Evolutionary conservation across 257 asterid genomes (phyloP), one percentile per base, ranked within the genome.

Genomic region (Scutellaria minor): DNA sequence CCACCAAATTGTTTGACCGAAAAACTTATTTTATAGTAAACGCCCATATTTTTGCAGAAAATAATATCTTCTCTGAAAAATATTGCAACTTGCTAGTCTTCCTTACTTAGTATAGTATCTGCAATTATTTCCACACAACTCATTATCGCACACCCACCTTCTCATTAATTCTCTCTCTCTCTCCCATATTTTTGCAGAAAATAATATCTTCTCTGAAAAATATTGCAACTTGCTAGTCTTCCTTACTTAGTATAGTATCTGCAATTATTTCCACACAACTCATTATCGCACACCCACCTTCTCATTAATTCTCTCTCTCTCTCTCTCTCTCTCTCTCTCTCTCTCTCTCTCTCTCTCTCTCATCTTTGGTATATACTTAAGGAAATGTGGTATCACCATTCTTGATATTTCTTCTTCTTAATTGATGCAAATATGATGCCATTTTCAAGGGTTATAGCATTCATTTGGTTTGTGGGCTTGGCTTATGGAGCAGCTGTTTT

Each of bases 401-500:
- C 42, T 55, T 68, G 9, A 40, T 54, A 20, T 7, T 18, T 60
- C 45, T 18, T 56, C 15, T 52, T 57, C 13, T 8, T 3, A 14
- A 15, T 67, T 13, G 70, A 20, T 9, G 62, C 3, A 3, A 9
- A 3, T 31, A 31, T 31, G 37, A 58, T 77, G 84, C n/a, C 58
- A 44, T 58, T 77, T 8, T 47, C 53, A 7, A 42, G 77, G 78
- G 22, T 74, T 20, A 12, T 80, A 35, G 74, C 77, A 31, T 9
- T 81, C 53, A 54, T 83, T 70, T 78, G 64, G 44, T 2, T 73
- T 0, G 66, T 67, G 35, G 73, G 77, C 18, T 62, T 75, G 22
- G 82, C 77, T 31, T 72, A 74, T n/a, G 82, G 76, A 37, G 74
- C 70, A 14, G 75, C 82, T 59, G 37, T 67, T 76, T 55, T 81